Evolutionary conservation across 2,329 filamentous ascomycete species (phyloP).

Genomic region (Thielaviopsis euricoi): DNA sequence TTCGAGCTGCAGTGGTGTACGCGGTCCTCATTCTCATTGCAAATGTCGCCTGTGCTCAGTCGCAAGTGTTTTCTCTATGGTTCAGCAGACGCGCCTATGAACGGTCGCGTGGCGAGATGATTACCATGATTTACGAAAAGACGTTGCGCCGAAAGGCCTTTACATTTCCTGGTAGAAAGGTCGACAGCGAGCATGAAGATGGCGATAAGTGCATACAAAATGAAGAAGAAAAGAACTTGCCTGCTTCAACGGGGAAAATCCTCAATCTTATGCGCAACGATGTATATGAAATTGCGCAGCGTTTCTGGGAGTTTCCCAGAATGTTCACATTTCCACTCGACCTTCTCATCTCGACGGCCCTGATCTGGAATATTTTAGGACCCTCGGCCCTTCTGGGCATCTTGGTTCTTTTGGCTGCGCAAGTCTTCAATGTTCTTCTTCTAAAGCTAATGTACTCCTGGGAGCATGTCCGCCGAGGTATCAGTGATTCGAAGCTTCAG

Average conservation of each 20-base stretch:
- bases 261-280: conserved; percentile 73
- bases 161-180: conserved; percentile 22
- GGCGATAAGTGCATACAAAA: conserved; percentile 10
- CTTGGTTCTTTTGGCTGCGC: conserved; percentile 34
- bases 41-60: conserved; percentile 46
- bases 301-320: conserved; percentile 76
- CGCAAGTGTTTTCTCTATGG: conserved; percentile 57
- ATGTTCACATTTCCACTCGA: conserved; percentile 62
- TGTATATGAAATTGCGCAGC: conserved; percentile 65
- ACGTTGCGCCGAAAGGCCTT: conserved; percentile 47
- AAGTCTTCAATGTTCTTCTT: conserved; percentile 51
- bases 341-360: conserved; percentile 53
- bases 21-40: conserved; percentile 43
- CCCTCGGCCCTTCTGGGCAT: conserved; percentile 53
- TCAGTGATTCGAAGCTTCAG: conserved; percentile 65
- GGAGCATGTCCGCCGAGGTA: conserved; percentile 52
- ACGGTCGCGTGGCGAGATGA: conserved; percentile 65
- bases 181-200: conserved; percentile 12
- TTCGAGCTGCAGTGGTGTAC: conserved; percentile 27
- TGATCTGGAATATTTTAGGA: conserved; percentile 66
- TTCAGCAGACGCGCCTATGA: conserved; percentile 75
- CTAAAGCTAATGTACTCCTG: conserved; percentile 31
- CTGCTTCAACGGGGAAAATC: conserved; percentile 74
- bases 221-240: background rate
- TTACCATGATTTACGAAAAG: conserved; percentile 73